Percentiles rank a stretch among this genome's conserved stretches.
phyloP scores from a whole-genome alignment of 345 rosid species.

The Geranium rotundifolium region DNA sequence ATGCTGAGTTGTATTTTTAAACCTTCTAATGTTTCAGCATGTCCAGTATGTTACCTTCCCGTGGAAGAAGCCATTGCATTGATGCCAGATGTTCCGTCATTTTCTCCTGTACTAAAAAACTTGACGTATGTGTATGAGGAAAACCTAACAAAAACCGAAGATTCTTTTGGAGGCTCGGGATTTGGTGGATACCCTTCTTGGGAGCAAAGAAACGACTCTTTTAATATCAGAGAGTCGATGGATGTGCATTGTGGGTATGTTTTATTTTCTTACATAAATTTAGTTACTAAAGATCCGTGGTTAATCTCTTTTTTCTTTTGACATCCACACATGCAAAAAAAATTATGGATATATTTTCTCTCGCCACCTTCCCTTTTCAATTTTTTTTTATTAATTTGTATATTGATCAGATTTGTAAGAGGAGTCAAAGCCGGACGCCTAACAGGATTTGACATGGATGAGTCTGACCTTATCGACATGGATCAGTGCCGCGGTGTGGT shows the following conservation, averaged over 20 bases:
- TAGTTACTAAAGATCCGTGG: neutral
- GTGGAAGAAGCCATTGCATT: conserved; percentile 83
- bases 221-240: conserved; percentile 76
- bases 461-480: conserved; percentile 76
- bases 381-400: neutral
- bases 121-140: conserved; percentile 69
- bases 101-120: conserved; percentile 64
- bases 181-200: conserved; percentile 96
- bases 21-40: conserved; percentile 46
- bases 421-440: conserved; percentile 72
- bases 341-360: neutral
- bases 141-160: conserved; percentile 40
- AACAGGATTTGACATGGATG: conserved; percentile 86
- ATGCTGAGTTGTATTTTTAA: neutral
- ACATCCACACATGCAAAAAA: neutral
- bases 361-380: too few species aligned
- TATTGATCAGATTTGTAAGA: conserved; percentile 57
- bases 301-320: neutral
- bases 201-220: conserved; percentile 70
- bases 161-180: conserved; percentile 83
- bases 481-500: conserved; percentile 78
- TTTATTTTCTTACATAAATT: neutral
- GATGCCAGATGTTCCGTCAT: conserved; percentile 79
- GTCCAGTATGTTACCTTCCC: conserved; percentile 96
- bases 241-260: conserved; percentile 86